A percentile compares a stretch with the other conserved stretches of the same genome.
Conservation (phyloP, 371 early-diverging fungal species). For the Mortierella sp. region DNA sequence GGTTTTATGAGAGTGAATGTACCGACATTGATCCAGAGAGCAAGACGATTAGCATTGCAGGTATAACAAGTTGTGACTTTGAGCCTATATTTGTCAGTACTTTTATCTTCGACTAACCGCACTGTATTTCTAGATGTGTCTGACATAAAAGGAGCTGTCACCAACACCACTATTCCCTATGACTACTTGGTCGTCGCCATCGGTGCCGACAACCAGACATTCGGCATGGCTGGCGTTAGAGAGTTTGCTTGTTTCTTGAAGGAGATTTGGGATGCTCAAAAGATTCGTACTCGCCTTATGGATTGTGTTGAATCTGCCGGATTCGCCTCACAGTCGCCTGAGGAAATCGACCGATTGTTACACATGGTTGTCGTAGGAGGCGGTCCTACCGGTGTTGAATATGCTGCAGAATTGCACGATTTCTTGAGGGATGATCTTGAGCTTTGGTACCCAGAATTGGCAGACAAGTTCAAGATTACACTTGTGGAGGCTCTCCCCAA, state of each 20-base stretch:
- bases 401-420: slow-evolving; percentile 95
- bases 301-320: slow-evolving; percentile 92
- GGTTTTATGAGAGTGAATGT: slow-evolving; percentile 90
- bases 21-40: slow-evolving; percentile 83
- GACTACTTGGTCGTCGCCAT: slow-evolving; percentile 92
- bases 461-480: slow-evolving; percentile 89
- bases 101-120: neutral
- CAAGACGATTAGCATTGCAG: slow-evolving; percentile 78
- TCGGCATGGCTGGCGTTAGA: slow-evolving; percentile 89
- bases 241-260: slow-evolving; percentile 92
- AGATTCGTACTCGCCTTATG: slow-evolving; percentile 88
- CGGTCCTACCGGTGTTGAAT: slow-evolving; percentile 96
- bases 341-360: slow-evolving; percentile 86
- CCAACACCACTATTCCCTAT: slow-evolving; percentile 76
- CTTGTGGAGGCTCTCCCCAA: slow-evolving; percentile 90
- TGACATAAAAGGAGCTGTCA: slow-evolving; percentile 73
- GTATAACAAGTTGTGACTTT: slow-evolving; percentile 46
- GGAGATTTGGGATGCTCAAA: slow-evolving; percentile 90
- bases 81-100: no score
- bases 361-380: slow-evolving; percentile 98
- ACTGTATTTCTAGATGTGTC: slow-evolving; percentile 69
- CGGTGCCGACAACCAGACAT: slow-evolving; percentile 92
- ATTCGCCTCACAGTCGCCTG: slow-evolving; percentile 81
- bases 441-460: slow-evolving; percentile 88
- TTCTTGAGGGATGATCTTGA: slow-evolving; percentile 88